A percentile compares a stretch with the other conserved stretches of the same genome.
phyloP scores from a whole-genome alignment of 352 stramenopile species.

The Elongisporangium prolatum region DNA sequence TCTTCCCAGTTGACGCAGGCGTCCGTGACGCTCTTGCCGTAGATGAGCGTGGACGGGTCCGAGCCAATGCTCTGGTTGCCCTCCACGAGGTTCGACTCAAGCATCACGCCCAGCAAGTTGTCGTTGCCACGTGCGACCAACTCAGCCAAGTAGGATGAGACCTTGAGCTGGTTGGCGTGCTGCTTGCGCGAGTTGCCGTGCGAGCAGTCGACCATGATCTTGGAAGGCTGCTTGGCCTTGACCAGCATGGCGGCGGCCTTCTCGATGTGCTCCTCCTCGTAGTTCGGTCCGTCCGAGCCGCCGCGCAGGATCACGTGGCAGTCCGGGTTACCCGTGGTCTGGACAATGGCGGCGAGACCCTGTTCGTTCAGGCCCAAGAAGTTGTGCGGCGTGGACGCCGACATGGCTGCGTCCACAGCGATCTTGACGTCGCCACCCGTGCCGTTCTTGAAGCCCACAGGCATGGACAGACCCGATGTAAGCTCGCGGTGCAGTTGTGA shows the following conservation, averaged over 20 bases:
- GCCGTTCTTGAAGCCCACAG: conserved; percentile 84
- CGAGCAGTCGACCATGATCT: conserved; percentile 88
- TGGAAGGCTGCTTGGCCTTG: conserved; percentile 61
- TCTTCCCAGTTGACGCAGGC: conserved; percentile 84
- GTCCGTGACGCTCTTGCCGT: conserved; percentile 86
- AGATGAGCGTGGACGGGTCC: conserved; percentile 66
- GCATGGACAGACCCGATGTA: conserved; percentile 76
- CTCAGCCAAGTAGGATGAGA: conserved; percentile 58
- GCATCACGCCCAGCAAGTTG: conserved; percentile 83
- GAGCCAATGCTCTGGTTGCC: conserved; percentile 78
- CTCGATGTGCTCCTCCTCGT: conserved; percentile 68
- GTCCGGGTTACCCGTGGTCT: conserved; percentile 80
- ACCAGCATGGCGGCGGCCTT: conserved; percentile 49
- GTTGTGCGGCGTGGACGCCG: conserved; percentile 71
- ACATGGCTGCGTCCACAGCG: conserved; percentile 66
- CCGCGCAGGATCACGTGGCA: conserved; percentile 85
- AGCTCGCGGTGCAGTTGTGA: conserved; percentile 81
- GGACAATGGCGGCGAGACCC: conserved; percentile 76
- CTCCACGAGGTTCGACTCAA: conserved; percentile 86
- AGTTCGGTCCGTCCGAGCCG: conserved; percentile 75
- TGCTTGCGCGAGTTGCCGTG: conserved; percentile 86
- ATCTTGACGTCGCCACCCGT: conserved; percentile 79
- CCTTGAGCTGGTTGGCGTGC: conserved; percentile 80
- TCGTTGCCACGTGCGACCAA: conserved; percentile 58
- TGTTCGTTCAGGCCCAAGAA: conserved; percentile 82